Conservation (phyloP, 257 asterid species). For the Cordia subcordata region DNA sequence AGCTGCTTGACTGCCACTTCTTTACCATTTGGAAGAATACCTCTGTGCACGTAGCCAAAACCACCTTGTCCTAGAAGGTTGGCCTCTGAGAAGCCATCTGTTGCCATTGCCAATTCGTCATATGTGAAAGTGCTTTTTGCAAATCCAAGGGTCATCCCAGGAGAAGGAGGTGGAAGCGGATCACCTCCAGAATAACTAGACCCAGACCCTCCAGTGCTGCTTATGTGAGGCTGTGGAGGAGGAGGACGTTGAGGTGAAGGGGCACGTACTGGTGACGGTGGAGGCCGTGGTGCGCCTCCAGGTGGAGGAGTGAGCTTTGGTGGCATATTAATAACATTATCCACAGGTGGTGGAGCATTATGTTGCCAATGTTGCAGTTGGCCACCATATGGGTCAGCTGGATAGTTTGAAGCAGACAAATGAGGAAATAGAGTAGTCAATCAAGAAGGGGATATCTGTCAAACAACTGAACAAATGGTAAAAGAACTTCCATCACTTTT, state of each 20-base stretch:
- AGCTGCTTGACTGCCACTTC: constrained; percentile 87
- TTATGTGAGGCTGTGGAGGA: constrained; percentile 37
- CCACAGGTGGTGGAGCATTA: constrained; percentile 23
- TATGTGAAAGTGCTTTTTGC: constrained; percentile 67
- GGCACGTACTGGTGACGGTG: constrained; percentile 13
- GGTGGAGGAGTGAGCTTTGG: constrained; percentile 25
- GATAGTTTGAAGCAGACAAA: constrained; percentile 4
- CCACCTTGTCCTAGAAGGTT: constrained; percentile 98
- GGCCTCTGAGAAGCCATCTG: constrained; percentile 84
- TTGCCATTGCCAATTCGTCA: constrained; percentile 83
- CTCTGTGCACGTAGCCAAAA: constrained; percentile 87
- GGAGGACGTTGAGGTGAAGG: constrained; percentile 48
- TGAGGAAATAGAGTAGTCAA: neutral
- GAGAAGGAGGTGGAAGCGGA: constrained; percentile 61
- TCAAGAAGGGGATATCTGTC: neutral
- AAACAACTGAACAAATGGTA: too few species aligned
- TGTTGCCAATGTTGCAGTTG: constrained; percentile 28
- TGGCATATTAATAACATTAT: constrained; percentile 20
- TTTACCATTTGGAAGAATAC: constrained; percentile 78
- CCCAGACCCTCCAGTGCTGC: constrained; percentile 77
- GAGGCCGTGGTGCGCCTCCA: constrained; percentile 15
- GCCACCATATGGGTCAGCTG: constrained; percentile 44
- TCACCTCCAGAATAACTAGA: constrained; percentile 64
- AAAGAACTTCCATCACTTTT: too few species aligned
- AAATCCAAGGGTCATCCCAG: constrained; percentile 54